Conservation (phyloP, 805 yeast genomes). For the Hanseniaspora occidentalis region DNA sequence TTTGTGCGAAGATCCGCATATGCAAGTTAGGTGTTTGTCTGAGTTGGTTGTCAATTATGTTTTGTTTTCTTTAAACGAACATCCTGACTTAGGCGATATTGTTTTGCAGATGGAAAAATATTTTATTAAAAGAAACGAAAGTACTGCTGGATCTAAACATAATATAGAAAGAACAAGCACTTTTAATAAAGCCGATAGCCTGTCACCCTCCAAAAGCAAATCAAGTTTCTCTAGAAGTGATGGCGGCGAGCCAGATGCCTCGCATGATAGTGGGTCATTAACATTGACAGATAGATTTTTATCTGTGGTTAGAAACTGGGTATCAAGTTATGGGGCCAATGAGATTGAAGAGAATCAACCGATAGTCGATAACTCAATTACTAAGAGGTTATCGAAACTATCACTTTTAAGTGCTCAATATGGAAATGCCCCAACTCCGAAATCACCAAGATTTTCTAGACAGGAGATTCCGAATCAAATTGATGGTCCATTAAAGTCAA, state of each 20-base stretch:
- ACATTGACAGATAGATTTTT: slow-evolving; percentile 11
- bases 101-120: slow-evolving; percentile 57
- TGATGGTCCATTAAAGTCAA: slow-evolving; percentile 42
- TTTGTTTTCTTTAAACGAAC: slow-evolving; percentile 37
- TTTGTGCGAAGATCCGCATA: slow-evolving; percentile 77
- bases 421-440: slow-evolving; percentile 40
- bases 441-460: slow-evolving; percentile 40
- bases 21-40: slow-evolving; percentile 64
- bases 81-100: slow-evolving; percentile 48
- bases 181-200: too few relatives aligned
- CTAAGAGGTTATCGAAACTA: slow-evolving; percentile 9
- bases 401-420: slow-evolving; percentile 19
- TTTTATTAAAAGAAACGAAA: slow-evolving; percentile 35
- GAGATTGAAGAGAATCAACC: slow-evolving; percentile 13
- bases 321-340: neutral
- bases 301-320: slow-evolving; percentile 12
- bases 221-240: neutral
- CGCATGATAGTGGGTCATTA: neutral
- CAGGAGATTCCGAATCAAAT: slow-evolving; percentile 12
- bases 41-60: slow-evolving; percentile 66
- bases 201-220: too few relatives aligned
- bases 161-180: neutral
- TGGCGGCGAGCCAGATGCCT: neutral
- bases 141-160: neutral
- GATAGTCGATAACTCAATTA: slow-evolving; percentile 1